Percentiles rank a stretch among this genome's conserved stretches.
Evolutionary conservation across 176 grass and related monocot species (phyloP).

Genomic region (Leersia perrieri): DNA sequence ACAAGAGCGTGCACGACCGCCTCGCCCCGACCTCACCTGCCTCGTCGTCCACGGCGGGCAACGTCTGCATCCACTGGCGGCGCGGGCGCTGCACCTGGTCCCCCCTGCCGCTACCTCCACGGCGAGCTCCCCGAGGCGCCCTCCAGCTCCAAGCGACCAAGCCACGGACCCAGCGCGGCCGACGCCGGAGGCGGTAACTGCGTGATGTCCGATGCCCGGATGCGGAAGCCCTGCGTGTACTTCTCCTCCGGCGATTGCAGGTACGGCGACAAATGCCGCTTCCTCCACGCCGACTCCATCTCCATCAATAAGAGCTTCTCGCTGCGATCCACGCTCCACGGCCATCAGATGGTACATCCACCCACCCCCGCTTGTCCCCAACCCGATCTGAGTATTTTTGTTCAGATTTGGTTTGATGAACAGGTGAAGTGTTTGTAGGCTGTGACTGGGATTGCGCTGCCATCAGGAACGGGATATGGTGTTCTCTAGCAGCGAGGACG

Average conservation of each 20-base stretch:
- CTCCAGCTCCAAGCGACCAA: constrained; percentile 45
- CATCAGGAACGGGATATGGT: constrained; percentile 78
- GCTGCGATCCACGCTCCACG: constrained; percentile 63
- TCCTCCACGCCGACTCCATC: constrained; percentile 48
- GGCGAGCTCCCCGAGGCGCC: constrained; percentile 63
- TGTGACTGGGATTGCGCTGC: constrained; percentile 64
- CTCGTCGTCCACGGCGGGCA: constrained; percentile 25
- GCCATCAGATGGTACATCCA: constrained; percentile 65
- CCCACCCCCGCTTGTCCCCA: background rate
- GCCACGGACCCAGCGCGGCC: constrained; percentile 20
- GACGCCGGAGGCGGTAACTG: constrained; percentile 1
- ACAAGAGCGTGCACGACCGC: constrained; percentile 52
- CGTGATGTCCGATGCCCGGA: constrained; percentile 16
- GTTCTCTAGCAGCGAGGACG: constrained; percentile 84
- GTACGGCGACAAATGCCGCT: constrained; percentile 73
- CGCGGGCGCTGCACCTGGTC: constrained; percentile 80
- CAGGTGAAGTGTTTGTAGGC: constrained; percentile 46
- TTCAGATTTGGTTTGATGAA: background rate
- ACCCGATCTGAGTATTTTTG: background rate
- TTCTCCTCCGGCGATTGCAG: constrained; percentile 64
- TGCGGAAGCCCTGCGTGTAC: constrained; percentile 55
- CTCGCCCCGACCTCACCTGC: constrained; percentile 20
- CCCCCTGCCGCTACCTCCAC: constrained; percentile 83
- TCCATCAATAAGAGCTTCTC: constrained; percentile 63
- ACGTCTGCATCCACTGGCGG: constrained; percentile 80